phyloP scores from a whole-genome alignment of 2,329 filamentous ascomycete genomes.

The Malbranchea zuffiana region DNA sequence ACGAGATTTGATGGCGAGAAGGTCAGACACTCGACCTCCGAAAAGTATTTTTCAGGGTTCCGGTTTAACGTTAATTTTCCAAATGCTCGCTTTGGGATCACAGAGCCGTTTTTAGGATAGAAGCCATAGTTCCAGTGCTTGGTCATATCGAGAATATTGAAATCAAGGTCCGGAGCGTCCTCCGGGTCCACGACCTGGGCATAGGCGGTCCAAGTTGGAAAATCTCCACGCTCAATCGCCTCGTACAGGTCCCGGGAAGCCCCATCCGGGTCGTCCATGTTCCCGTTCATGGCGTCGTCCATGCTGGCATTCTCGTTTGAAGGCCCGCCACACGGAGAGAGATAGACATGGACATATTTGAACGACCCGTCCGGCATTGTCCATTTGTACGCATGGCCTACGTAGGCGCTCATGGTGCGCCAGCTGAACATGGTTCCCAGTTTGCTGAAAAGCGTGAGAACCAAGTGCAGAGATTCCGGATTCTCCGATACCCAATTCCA shows the following conservation, averaged over 20 bases:
- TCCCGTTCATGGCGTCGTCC: conserved; percentile 42
- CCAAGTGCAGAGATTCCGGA: conserved; percentile 6
- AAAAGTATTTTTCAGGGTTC: conserved; percentile 50
- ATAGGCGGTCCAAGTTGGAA: conserved; percentile 46
- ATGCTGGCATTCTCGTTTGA: conserved; percentile 45
- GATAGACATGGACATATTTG: conserved; percentile 51
- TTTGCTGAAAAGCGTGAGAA: conserved; percentile 4
- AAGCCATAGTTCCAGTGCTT: conserved; percentile 41
- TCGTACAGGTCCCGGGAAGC: conserved; percentile 51
- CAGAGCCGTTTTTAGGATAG: conserved; percentile 19
- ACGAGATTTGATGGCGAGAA: conserved; percentile 56
- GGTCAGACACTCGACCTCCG: conserved; percentile 55
- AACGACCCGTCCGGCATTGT: conserved; percentile 43
- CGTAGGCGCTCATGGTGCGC: conserved; percentile 5
- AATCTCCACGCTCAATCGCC: conserved; percentile 47
- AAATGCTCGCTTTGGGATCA: conserved; percentile 40
- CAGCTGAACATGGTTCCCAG: conserved; percentile 9
- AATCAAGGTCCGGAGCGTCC: conserved; percentile 36
- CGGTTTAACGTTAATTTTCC: conserved; percentile 43
- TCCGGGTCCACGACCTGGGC: conserved; percentile 46
- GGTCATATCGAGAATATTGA: conserved; percentile 48
- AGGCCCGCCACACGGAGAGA: conserved; percentile 22
- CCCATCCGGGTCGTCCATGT: conserved; percentile 47
- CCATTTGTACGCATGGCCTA: conserved; percentile 8
- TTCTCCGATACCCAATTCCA: conserved; percentile 6